These are phyloP conservation scores for Sclerotiophoma versabilis DNA, from an alignment of 2,329 filamentous ascomycete species.

Conservation along the genomic window DNA sequence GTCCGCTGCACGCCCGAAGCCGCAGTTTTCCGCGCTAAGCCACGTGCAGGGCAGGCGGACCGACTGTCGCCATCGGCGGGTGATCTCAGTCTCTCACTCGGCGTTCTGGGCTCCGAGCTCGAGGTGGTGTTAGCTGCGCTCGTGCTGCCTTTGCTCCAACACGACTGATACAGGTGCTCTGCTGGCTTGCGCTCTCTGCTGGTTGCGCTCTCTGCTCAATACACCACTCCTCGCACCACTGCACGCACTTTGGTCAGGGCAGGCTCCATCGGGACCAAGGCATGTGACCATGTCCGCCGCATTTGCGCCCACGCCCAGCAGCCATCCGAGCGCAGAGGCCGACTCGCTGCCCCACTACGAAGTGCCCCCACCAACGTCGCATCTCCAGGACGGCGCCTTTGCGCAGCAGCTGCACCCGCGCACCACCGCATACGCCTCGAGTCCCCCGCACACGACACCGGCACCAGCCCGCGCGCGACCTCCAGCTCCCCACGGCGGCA, in stretches of 20 bases:
- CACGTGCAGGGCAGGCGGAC: slow-evolving; percentile 27
- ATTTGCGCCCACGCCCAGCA: slow-evolving; percentile 34
- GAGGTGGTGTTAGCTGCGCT: too few relatives aligned
- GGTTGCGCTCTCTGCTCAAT: background rate
- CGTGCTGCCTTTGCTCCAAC: too few relatives aligned
- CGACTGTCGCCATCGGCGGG: slow-evolving; percentile 18
- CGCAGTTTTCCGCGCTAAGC: slow-evolving; percentile 20
- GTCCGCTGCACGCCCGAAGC: too few relatives aligned
- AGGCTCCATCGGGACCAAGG: too few relatives aligned
- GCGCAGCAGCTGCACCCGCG: slow-evolving; percentile 19
- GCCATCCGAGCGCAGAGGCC: slow-evolving; percentile 21
- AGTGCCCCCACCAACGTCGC: slow-evolving; percentile 32
- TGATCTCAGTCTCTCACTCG: slow-evolving; percentile 29
- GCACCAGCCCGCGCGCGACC: slow-evolving; percentile 42
- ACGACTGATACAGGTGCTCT: too few relatives aligned
- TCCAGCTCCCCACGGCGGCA: slow-evolving; percentile 37
- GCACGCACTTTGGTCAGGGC: background rate
- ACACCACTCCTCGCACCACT: background rate
- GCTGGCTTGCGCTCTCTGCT: too few relatives aligned
- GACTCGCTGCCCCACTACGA: slow-evolving; percentile 41
- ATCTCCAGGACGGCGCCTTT: slow-evolving; percentile 5
- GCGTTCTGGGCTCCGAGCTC: slow-evolving; percentile 2
- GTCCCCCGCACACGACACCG: slow-evolving; percentile 33
- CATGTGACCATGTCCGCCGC: slow-evolving; percentile 22
- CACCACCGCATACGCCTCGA: slow-evolving; percentile 23